phyloP scores from a whole-genome alignment of 345 rosid species.

The Noccaea bulbosa region DNA sequence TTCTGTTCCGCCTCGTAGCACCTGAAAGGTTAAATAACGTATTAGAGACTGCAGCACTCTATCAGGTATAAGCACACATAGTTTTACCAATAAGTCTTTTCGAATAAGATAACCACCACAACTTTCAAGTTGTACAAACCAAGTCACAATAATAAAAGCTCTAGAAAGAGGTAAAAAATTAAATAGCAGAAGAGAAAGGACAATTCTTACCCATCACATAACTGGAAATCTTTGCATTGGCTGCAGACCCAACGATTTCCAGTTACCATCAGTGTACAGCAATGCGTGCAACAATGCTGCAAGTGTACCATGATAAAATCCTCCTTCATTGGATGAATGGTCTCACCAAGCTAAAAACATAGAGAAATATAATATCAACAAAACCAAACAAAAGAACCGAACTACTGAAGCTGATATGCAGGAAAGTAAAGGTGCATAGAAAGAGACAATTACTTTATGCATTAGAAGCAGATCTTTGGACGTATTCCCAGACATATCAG shows the following conservation, averaged over 20 bases:
- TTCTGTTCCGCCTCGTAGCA: slow-evolving; percentile 86
- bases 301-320: slow-evolving; percentile 99
- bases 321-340: slow-evolving; percentile 97
- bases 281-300: slow-evolving; percentile 89
- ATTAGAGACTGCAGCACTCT: slow-evolving; percentile 11
- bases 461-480: slow-evolving; percentile 90
- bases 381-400: slow-evolving; percentile 6
- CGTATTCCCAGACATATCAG: slow-evolving; percentile 86
- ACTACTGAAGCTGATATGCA: slow-evolving; percentile 10
- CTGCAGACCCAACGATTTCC: slow-evolving; percentile 92
- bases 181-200: slow-evolving; percentile 28
- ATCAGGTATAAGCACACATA: slow-evolving; percentile 34
- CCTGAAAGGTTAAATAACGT: slow-evolving; percentile 51
- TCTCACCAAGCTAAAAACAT: slow-evolving; percentile 87
- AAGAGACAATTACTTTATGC: slow-evolving; percentile 73
- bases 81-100: slow-evolving; percentile 18
- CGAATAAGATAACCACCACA: slow-evolving; percentile 27
- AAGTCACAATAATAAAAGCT: slow-evolving; percentile 8
- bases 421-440: slow-evolving; percentile 22
- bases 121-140: slow-evolving; percentile 16
- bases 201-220: slow-evolving; percentile 84
- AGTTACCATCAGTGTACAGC: slow-evolving; percentile 86
- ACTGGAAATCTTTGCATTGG: slow-evolving; percentile 89
- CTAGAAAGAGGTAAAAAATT: slow-evolving; percentile 2
- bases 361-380: slow-evolving; percentile 18